phyloP scores from a whole-genome alignment of 2,329 filamentous ascomycete genomes.

The Rhexocercosporidium sp. region DNA sequence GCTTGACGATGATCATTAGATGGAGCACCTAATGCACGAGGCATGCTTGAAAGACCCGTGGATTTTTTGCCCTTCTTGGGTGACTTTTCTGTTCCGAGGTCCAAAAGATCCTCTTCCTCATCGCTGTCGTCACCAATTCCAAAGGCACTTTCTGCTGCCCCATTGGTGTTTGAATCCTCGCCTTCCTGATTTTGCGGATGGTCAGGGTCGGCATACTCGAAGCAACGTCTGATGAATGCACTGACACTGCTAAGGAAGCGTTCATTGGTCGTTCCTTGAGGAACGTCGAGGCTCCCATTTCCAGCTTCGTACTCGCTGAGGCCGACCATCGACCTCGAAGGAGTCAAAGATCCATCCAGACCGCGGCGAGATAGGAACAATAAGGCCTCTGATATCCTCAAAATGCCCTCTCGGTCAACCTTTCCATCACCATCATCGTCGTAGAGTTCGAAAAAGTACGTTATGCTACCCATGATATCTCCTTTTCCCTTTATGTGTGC shows the following conservation, averaged over 20 bases:
- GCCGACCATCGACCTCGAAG: conserved; percentile 63
- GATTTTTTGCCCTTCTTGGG: conserved; percentile 46
- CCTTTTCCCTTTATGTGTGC: conserved; percentile 90
- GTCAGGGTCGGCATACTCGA: conserved; percentile 97
- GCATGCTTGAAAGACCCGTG: conserved; percentile 33
- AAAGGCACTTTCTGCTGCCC: conserved; percentile 60
- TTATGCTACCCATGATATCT: conserved; percentile 98
- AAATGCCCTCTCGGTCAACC: conserved; percentile 92
- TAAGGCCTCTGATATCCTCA: conserved; percentile 91
- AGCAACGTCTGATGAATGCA: conserved; percentile 93
- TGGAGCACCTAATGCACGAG: conserved; percentile 22
- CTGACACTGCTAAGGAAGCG: conserved; percentile 91
- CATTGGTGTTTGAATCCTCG: conserved; percentile 45
- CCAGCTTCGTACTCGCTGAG: conserved; percentile 51
- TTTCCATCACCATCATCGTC: conserved; percentile 90
- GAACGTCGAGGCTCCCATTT: conserved; percentile 40
- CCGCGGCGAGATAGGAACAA: conserved; percentile 91
- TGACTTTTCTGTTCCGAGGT: conserved; percentile 53
- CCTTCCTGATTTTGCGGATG: conserved; percentile 65
- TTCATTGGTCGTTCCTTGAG: conserved; percentile 74
- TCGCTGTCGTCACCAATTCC: conserved; percentile 77
- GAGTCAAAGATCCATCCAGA: conserved; percentile 74
- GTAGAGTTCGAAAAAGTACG: conserved; percentile 97
- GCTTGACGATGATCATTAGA: conserved; percentile 43
- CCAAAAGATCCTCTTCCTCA: conserved; percentile 63